Conservation (phyloP, 2,329 filamentous ascomycete species). For the Colletotrichum navitas region DNA sequence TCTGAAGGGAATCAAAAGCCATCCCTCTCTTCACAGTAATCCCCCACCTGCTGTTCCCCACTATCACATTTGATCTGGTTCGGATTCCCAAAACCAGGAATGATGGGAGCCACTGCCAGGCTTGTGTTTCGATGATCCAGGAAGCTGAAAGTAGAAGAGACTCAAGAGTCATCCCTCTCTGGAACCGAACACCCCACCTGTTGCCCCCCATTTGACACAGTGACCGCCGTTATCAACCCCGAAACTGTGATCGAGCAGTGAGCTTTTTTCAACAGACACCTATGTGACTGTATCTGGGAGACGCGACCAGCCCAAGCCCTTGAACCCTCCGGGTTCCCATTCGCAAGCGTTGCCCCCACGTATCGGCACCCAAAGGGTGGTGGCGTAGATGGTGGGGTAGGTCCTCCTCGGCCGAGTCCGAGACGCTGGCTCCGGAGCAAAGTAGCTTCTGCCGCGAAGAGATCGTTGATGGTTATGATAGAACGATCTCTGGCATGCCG, state of each 20-base stretch:
- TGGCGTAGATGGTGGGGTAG: conserved; percentile 48
- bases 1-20: conserved; percentile 48
- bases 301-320: conserved; percentile 65
- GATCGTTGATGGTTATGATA: conserved; percentile 24
- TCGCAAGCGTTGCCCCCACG: conserved; percentile 44
- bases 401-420: conserved; percentile 67
- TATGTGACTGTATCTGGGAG: conserved; percentile 53
- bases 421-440: conserved; percentile 70
- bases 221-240: conserved; percentile 41
- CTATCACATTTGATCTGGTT: conserved; percentile 43
- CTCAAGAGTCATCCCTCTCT: conserved; percentile 50
- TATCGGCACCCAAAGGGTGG: conserved; percentile 45
- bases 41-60: conserved; percentile 50
- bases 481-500: conserved; percentile 49
- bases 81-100: not conserved
- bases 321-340: conserved; percentile 25
- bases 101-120: conserved; percentile 47
- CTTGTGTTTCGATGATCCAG: conserved; percentile 54
- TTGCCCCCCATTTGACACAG: conserved; percentile 49
- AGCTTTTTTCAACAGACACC: conserved; percentile 50
- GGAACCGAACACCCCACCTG: conserved; percentile 52
- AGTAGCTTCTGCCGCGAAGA: conserved; percentile 57
- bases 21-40: conserved; percentile 50
- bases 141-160: conserved; percentile 42
- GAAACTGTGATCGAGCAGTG: conserved; percentile 50